Evolutionary conservation across 2,329 filamentous ascomycete species (phyloP).

Genomic region (Cladosporium cucumerinum): DNA sequence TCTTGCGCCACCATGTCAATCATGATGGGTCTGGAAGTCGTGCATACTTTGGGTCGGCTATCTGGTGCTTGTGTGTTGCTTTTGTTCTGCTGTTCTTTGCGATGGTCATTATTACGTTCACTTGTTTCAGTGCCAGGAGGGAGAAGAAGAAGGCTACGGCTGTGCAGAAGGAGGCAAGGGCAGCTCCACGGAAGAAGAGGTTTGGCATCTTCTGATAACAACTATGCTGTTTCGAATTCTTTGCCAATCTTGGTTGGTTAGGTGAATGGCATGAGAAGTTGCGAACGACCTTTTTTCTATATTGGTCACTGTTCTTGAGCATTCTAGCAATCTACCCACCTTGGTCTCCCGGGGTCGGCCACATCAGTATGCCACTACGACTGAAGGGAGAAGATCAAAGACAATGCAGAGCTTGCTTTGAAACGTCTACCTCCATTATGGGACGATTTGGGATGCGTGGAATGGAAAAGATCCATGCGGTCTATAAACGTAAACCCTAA

Average conservation of each 20-base stretch:
- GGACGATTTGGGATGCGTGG: neutral
- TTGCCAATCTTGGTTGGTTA: neutral
- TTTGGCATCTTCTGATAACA: conserved; percentile 18
- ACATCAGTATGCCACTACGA: neutral
- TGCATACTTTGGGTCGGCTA: conserved; percentile 53
- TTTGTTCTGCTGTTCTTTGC: conserved; percentile 47
- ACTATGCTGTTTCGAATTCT: neutral
- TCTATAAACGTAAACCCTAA: neutral
- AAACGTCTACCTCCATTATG: neutral
- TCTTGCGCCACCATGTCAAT: conserved; percentile 55
- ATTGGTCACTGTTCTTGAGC: neutral
- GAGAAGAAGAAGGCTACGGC: conserved; percentile 22
- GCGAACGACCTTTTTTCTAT: too few species aligned
- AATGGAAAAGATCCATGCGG: neutral
- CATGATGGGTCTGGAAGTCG: conserved; percentile 37
- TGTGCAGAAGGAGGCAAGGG: conserved; percentile 14
- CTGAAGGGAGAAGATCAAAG: neutral
- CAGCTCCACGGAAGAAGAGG: conserved; percentile 18
- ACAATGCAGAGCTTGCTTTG: neutral
- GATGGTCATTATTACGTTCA: conserved; percentile 12
- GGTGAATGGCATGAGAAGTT: neutral
- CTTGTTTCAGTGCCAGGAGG: conserved; percentile 24
- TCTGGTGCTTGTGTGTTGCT: conserved; percentile 59
- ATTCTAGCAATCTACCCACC: neutral
- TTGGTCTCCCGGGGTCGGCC: neutral